Conservation (phyloP, 1,284 basidiomycete genomes). For the Termitomyces sp. region DNA sequence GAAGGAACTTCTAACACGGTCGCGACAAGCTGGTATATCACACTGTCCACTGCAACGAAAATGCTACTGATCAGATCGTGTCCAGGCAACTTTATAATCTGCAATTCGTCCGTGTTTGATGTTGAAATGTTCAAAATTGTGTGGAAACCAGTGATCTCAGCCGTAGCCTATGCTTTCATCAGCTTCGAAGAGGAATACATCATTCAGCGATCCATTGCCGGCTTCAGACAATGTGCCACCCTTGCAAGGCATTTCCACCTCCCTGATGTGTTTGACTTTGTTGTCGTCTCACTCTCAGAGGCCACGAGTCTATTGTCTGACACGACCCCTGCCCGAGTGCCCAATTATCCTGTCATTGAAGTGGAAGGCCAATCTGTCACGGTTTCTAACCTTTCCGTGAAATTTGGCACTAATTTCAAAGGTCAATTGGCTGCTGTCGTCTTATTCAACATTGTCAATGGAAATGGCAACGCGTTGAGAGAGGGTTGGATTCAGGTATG, state of each 20-base stretch:
- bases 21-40: conserved; percentile 69
- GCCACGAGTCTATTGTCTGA: conserved; percentile 83
- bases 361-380: conserved; percentile 89
- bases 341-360: conserved; percentile 87
- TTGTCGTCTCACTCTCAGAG: conserved; percentile 87
- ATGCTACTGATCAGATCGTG: neutral
- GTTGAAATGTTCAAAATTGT: conserved; percentile 87
- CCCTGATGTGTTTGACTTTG: conserved; percentile 95
- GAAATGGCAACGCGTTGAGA: conserved; percentile 90
- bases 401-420: conserved; percentile 94
- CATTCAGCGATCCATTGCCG: conserved; percentile 90
- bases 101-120: conserved; percentile 81
- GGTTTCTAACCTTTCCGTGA: conserved; percentile 87
- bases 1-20: conserved; percentile 89
- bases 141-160: conserved; percentile 90
- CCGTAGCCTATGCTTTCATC: conserved; percentile 91
- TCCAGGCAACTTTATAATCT: conserved; percentile 72
- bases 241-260: conserved; percentile 86
- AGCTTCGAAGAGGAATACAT: conserved; percentile 96
- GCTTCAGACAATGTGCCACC: conserved; percentile 94
- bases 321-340: conserved; percentile 63
- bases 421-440: conserved; percentile 96
- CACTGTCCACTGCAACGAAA: neutral
- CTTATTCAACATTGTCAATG: conserved; percentile 96
- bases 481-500: conserved; percentile 89